phyloP scores from a whole-genome alignment of 2,329 filamentous ascomycete genomes.

The Epichloe sylvatica region DNA sequence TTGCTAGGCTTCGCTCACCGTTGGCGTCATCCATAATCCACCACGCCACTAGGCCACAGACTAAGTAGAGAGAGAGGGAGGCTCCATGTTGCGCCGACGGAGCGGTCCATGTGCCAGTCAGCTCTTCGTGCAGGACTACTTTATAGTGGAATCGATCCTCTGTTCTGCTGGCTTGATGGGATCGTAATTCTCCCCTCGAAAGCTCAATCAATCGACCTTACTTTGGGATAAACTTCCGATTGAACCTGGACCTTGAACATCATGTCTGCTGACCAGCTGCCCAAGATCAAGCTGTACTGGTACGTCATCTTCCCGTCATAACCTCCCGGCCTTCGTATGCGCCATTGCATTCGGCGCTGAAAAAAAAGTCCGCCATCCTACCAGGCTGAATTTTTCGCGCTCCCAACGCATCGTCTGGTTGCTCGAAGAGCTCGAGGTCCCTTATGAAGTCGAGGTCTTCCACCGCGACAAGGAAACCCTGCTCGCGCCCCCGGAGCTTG shows the following conservation, averaged over 20 bases:
- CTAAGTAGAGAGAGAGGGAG: no score
- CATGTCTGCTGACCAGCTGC: slow-evolving; percentile 11
- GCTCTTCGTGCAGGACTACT: neutral
- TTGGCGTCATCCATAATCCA: no score
- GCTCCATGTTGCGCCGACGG: neutral
- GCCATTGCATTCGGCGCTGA: neutral
- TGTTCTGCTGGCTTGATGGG: neutral
- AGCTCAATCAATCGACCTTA: neutral
- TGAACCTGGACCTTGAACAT: neutral
- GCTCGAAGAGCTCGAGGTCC: slow-evolving; percentile 64
- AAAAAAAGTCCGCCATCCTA: neutral
- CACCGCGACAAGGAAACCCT: slow-evolving; percentile 48
- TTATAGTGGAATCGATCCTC: neutral
- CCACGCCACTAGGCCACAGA: no score
- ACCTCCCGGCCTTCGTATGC: neutral
- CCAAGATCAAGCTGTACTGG: slow-evolving; percentile 53
- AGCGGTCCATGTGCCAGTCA: neutral
- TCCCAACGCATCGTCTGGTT: slow-evolving; percentile 77
- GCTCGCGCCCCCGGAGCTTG: slow-evolving; percentile 63
- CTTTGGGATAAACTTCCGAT: neutral
- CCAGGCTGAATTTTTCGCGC: slow-evolving; percentile 73
- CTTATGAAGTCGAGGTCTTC: slow-evolving; percentile 69
- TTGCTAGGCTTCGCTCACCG: no score
- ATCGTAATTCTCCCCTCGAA: neutral
- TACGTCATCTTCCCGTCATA: slow-evolving; percentile 17